Evolutionary conservation across 2,329 filamentous ascomycete genomes (phyloP).

Genomic region (Pseudovirgaria hyperparasitica): DNA sequence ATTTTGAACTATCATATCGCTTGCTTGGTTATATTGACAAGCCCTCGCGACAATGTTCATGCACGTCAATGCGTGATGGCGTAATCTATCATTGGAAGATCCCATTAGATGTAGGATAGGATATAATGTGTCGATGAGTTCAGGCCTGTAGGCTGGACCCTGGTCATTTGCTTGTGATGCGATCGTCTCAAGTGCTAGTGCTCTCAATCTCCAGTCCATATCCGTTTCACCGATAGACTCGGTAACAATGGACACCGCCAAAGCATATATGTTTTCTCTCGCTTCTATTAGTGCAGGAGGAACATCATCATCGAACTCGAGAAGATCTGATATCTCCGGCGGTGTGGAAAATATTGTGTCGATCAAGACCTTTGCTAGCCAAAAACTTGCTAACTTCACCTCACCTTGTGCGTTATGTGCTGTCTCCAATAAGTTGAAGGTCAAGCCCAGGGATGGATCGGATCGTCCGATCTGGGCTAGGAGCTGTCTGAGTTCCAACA

Average conservation of each 20-base stretch:
- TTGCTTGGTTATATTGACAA: constrained; percentile 63
- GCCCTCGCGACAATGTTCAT: constrained; percentile 66
- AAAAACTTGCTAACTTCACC: constrained; percentile 58
- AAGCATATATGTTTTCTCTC: constrained; percentile 60
- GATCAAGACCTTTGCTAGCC: constrained; percentile 64
- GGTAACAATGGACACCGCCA: constrained; percentile 50
- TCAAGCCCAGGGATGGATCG: constrained; percentile 36
- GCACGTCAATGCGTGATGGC: constrained; percentile 69
- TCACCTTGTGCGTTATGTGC: constrained; percentile 46
- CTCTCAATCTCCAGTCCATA: constrained; percentile 59
- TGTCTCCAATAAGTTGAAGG: constrained; percentile 51
- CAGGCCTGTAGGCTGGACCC: constrained; percentile 58
- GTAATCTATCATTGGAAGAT: constrained; percentile 52
- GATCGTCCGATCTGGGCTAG: constrained; percentile 42
- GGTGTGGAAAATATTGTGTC: constrained; percentile 39
- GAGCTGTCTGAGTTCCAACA: constrained; percentile 47
- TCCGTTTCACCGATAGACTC: constrained; percentile 21
- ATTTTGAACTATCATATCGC: constrained; percentile 74
- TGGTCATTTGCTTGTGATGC: constrained; percentile 61
- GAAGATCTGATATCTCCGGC: constrained; percentile 51
- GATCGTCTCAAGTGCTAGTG: constrained; percentile 68
- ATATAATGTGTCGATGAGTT: constrained; percentile 84
- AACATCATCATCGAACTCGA: constrained; percentile 36
- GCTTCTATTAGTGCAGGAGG: constrained; percentile 34
- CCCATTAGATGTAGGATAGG: constrained; percentile 83